Conservation (phyloP, 257 asterid genomes). For the Lycium barbarum region DNA sequence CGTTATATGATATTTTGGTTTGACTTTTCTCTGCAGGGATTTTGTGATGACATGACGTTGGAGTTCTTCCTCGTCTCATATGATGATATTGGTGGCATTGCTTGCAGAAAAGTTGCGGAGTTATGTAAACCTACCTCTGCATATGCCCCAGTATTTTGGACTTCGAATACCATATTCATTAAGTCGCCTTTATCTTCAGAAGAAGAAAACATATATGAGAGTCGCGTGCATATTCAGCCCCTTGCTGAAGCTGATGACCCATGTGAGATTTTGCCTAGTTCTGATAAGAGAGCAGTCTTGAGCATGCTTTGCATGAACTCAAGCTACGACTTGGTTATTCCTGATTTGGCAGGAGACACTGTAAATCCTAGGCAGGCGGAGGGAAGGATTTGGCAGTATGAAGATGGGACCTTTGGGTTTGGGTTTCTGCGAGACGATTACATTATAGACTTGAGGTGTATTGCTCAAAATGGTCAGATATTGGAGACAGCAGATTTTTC, state of each 20-base stretch:
- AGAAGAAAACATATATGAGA: slow-evolving; percentile 62
- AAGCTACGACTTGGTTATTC: slow-evolving; percentile 77
- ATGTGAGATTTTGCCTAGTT: slow-evolving; percentile 36
- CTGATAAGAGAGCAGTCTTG: slow-evolving; percentile 50
- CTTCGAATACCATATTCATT: slow-evolving; percentile 54
- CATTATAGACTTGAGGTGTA: slow-evolving; percentile 69
- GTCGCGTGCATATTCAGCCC: slow-evolving; percentile 68
- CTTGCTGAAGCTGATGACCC: slow-evolving; percentile 46
- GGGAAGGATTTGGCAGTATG: slow-evolving; percentile 84
- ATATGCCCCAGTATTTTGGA: slow-evolving; percentile 78
- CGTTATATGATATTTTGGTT: slow-evolving; percentile 24
- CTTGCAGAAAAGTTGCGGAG: slow-evolving; percentile 85
- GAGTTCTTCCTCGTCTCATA: slow-evolving; percentile 80
- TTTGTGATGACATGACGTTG: slow-evolving; percentile 71
- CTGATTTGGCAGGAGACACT: slow-evolving; percentile 56
- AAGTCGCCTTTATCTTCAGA: slow-evolving; percentile 72
- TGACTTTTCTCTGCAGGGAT: slow-evolving; percentile 61
- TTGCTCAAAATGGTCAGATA: slow-evolving; percentile 58
- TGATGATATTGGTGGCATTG: slow-evolving; percentile 83
- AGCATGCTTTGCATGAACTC: slow-evolving; percentile 74
- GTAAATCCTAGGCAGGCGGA: slow-evolving; percentile 61
- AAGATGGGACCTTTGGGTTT: slow-evolving; percentile 77
- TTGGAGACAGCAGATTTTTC: slow-evolving; percentile 53
- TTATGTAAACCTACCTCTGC: slow-evolving; percentile 51
- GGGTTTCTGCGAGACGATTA: slow-evolving; percentile 73